Conservation (phyloP, 805 yeast species). For the Tetrapisispora iriomotensis region DNA sequence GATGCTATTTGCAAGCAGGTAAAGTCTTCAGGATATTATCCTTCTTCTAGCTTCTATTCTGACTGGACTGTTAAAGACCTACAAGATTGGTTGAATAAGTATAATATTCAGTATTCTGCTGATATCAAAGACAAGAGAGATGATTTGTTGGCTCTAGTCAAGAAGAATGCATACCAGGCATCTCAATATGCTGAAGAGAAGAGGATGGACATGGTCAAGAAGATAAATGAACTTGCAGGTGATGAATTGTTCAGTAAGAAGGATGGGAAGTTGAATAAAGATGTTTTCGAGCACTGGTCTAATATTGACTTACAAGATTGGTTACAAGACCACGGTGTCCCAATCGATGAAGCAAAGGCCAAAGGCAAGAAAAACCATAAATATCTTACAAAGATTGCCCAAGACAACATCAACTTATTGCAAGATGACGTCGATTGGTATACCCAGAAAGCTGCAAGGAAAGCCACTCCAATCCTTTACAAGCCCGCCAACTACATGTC, state of each 20-base stretch:
- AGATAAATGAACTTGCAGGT: conserved; percentile 28
- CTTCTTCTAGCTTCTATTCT: conserved; percentile 44
- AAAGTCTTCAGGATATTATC: conserved; percentile 36
- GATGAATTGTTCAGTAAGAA: conserved; percentile 31
- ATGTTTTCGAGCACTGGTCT: conserved; percentile 43
- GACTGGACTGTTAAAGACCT: conserved; percentile 32
- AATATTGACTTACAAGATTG: conserved; percentile 46
- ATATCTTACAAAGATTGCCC: conserved; percentile 30
- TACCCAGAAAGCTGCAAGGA: conserved; percentile 21
- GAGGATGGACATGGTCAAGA: conserved; percentile 32
- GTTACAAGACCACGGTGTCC: conserved; percentile 38
- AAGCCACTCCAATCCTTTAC: conserved; percentile 29
- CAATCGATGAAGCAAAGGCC: conserved; percentile 22
- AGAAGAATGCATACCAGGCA: conserved; percentile 34
- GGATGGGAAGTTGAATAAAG: conserved; percentile 33
- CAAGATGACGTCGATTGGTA: conserved; percentile 34
- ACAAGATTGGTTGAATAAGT: conserved; percentile 38
- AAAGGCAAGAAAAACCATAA: conserved; percentile 29
- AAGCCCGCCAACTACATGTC: conserved; percentile 26
- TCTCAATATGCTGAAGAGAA: conserved; percentile 32
- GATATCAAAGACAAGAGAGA: conserved; percentile 33
- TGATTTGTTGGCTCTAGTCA: conserved; percentile 35
- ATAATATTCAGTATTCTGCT: conserved; percentile 32
- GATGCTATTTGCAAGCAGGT: conserved; percentile 30
- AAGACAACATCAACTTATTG: conserved; percentile 28